A percentile compares a stretch with the other conserved stretches of the same genome.
Evolutionary conservation across 192 early-diverging fungal genomes (phyloP).

Genomic region (Backusella macrospora): DNA sequence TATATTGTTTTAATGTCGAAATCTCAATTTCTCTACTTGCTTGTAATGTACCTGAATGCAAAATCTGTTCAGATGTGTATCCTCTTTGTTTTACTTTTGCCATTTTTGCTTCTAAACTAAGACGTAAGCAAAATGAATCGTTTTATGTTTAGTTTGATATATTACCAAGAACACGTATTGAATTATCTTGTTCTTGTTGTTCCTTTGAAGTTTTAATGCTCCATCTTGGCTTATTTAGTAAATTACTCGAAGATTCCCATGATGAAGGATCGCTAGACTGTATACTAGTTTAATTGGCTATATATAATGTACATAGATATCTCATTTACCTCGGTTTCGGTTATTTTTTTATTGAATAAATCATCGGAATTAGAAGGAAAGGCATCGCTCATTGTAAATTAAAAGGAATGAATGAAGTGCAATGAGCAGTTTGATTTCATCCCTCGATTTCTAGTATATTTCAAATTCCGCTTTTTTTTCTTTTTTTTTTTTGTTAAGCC

Average conservation of each 20-base stretch:
- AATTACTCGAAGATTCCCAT: background rate
- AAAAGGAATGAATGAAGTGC: background rate
- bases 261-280: background rate
- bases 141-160: too few relatives aligned
- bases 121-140: background rate
- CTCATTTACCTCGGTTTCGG: background rate
- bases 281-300: background rate
- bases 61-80: background rate
- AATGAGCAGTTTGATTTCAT: background rate
- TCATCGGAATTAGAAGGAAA: background rate
- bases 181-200: slow-evolving; percentile 2
- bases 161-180: slow-evolving; percentile 1
- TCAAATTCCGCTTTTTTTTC: too few relatives aligned
- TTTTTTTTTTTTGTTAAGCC: too few relatives aligned
- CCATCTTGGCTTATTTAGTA: background rate
- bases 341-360: background rate
- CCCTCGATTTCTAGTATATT: too few relatives aligned
- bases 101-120: slow-evolving; percentile 12
- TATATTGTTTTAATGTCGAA: background rate
- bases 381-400: background rate
- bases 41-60: background rate
- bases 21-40: too few relatives aligned
- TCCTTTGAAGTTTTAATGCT: slow-evolving; percentile 4
- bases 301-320: background rate
- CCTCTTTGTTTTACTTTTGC: background rate